Conservation (phyloP, 352 stramenopile species). For the Globisporangium okanoganense region DNA sequence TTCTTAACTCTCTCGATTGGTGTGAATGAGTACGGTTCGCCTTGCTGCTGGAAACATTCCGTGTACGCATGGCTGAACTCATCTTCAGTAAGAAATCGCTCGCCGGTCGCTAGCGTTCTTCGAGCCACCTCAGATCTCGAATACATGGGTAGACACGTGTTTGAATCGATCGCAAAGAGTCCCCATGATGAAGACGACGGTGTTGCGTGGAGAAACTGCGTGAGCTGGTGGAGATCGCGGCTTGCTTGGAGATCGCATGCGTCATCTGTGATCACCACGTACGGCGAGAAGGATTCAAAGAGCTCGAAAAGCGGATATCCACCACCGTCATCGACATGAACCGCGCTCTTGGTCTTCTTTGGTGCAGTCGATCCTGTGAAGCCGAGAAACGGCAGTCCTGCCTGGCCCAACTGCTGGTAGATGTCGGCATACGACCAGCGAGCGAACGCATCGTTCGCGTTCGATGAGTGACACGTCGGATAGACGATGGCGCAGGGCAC, state of each 20-base stretch:
- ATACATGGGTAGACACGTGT: slow-evolving; percentile 43
- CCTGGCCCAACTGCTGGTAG: slow-evolving; percentile 36
- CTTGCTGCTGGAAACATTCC: slow-evolving; percentile 16
- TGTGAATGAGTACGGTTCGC: slow-evolving; percentile 31
- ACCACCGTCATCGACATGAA: slow-evolving; percentile 3
- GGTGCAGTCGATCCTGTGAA: slow-evolving; percentile 27
- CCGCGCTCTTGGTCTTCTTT: slow-evolving; percentile 1
- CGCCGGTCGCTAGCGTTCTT: slow-evolving; percentile 29
- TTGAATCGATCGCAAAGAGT: slow-evolving; percentile 59
- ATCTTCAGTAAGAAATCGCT: slow-evolving; percentile 32
- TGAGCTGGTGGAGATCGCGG: slow-evolving; percentile 30
- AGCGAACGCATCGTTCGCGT: slow-evolving; percentile 50
- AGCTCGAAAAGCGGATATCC: slow-evolving; percentile 30
- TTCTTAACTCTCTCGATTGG: slow-evolving; percentile 5
- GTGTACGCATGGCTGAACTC: slow-evolving; percentile 36
- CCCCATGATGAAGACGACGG: slow-evolving; percentile 36
- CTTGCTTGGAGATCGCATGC: slow-evolving; percentile 28
- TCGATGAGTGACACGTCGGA: slow-evolving; percentile 48
- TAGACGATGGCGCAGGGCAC: slow-evolving; percentile 45
- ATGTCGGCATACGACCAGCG: slow-evolving; percentile 51
- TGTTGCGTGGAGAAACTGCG: slow-evolving; percentile 31
- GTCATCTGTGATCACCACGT: slow-evolving; percentile 38
- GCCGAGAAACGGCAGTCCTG: slow-evolving; percentile 38
- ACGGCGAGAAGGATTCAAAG: slow-evolving; percentile 36
- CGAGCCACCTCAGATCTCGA: slow-evolving; percentile 32